phyloP scores from a whole-genome alignment of 306 rosid genomes.

The Ceratonia siliqua region DNA sequence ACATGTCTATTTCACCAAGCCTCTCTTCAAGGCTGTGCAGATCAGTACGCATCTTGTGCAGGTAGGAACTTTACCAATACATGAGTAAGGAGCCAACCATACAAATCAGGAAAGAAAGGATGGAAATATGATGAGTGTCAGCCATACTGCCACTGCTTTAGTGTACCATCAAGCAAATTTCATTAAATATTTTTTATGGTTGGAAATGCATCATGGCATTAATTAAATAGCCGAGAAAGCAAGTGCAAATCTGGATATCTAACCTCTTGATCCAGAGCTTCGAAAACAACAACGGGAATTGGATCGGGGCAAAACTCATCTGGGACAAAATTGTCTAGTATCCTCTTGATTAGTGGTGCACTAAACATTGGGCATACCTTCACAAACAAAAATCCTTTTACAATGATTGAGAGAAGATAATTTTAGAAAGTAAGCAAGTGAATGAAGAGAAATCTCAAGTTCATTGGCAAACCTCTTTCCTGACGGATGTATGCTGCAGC shows the following conservation, averaged over 20 bases:
- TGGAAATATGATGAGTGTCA: neutral
- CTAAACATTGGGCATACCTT: constrained; percentile 81
- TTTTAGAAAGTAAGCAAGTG: neutral
- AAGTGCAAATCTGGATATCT: neutral
- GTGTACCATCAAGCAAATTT: neutral
- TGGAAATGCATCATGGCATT: neutral
- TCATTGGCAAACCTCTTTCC: constrained; percentile 68
- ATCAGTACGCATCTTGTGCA: neutral
- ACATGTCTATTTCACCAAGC: neutral
- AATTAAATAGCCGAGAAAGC: neutral
- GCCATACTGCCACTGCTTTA: no score
- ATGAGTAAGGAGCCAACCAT: neutral
- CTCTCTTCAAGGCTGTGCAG: neutral
- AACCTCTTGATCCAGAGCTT: constrained; percentile 71
- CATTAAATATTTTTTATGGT: neutral
- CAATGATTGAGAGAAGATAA: constrained; percentile 13
- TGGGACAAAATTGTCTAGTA: constrained; percentile 58
- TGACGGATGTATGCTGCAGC: constrained; percentile 57
- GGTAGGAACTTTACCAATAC: neutral
- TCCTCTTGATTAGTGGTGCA: constrained; percentile 60
- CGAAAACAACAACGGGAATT: constrained; percentile 58
- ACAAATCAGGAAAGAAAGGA: neutral
- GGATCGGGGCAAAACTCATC: constrained; percentile 85
- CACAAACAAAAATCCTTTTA: constrained; percentile 28
- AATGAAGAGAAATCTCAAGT: constrained; percentile 24